These are phyloP conservation scores for Tulasnella sp. DNA, from an alignment of 768 basidiomycete genomes.

Conservation along the genomic window DNA sequence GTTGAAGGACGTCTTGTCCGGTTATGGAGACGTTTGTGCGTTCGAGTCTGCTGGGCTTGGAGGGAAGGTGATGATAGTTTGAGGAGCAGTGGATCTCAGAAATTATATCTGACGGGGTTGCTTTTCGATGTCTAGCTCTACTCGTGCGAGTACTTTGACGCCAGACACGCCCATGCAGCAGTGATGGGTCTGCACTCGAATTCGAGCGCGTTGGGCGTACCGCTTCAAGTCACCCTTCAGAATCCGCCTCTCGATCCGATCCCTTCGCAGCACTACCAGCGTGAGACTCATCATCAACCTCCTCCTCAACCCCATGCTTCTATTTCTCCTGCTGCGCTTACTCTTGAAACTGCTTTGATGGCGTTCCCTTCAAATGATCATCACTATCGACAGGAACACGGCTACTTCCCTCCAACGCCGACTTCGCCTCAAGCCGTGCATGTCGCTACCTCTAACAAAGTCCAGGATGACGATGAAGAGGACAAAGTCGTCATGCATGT, in stretches of 20 bases:
- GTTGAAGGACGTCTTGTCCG: conserved; percentile 25
- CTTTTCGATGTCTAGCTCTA: conserved; percentile 31
- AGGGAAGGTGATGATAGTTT: not conserved
- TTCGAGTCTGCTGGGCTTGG: conserved; percentile 19
- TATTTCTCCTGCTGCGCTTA: not conserved
- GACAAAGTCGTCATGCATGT: too few relatives aligned
- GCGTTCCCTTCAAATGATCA: not conserved
- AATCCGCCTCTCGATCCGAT: conserved; percentile 8
- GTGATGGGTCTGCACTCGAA: conserved; percentile 35
- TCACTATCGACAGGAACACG: not conserved
- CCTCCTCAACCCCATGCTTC: not conserved
- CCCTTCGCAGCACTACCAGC: too few relatives aligned
- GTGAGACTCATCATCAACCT: not conserved
- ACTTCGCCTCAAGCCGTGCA: too few relatives aligned
- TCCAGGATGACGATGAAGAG: too few relatives aligned
- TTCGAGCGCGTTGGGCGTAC: conserved; percentile 42
- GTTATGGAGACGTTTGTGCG: conserved; percentile 29
- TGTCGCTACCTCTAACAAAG: too few relatives aligned
- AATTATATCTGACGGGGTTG: not conserved
- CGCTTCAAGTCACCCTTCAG: conserved; percentile 36
- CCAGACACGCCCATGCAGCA: conserved; percentile 46
- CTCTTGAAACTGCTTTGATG: not conserved
- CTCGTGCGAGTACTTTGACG: conserved; percentile 58
- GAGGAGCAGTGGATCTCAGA: not conserved
- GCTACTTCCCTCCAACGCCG: too few relatives aligned